These are phyloP conservation scores for Fusarium sp. DNA, from an alignment of 2,329 filamentous ascomycete genomes.

Conservation along the genomic window DNA sequence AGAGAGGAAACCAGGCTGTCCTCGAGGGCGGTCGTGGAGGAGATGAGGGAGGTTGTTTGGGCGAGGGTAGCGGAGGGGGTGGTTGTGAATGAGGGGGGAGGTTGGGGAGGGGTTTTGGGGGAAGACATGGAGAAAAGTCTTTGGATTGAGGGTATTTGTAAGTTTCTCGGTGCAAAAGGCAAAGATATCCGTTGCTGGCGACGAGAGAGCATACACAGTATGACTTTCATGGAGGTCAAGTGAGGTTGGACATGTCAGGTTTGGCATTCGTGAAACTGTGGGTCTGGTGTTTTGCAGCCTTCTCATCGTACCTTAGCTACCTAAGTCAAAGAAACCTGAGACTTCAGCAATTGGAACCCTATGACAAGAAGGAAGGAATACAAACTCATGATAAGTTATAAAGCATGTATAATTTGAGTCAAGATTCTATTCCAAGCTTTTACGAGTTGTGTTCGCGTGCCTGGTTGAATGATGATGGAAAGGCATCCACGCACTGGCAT, in stretches of 20 bases:
- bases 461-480: no score
- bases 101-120: slow-evolving; percentile 38
- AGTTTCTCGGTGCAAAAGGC: accelerated
- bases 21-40: slow-evolving; percentile 36
- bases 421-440: no score
- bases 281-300: slow-evolving; percentile 23
- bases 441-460: no score
- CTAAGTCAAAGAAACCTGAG: no score
- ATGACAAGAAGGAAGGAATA: no score
- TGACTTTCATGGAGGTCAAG: background rate
- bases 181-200: background rate
- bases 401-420: no score
- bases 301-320: no score
- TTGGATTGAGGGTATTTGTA: accelerated
- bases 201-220: background rate
- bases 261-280: slow-evolving; percentile 9
- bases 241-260: slow-evolving; percentile 20
- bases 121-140: slow-evolving; percentile 20
- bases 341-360: no score
- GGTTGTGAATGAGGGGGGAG: slow-evolving; percentile 41
- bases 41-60: slow-evolving; percentile 55
- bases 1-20: slow-evolving; percentile 41
- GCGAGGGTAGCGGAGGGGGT: slow-evolving; percentile 33
- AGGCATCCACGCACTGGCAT: no score
- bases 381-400: no score